Conservation (phyloP, 2,329 filamentous ascomycete genomes). For the Beauveria bassiana region DNA sequence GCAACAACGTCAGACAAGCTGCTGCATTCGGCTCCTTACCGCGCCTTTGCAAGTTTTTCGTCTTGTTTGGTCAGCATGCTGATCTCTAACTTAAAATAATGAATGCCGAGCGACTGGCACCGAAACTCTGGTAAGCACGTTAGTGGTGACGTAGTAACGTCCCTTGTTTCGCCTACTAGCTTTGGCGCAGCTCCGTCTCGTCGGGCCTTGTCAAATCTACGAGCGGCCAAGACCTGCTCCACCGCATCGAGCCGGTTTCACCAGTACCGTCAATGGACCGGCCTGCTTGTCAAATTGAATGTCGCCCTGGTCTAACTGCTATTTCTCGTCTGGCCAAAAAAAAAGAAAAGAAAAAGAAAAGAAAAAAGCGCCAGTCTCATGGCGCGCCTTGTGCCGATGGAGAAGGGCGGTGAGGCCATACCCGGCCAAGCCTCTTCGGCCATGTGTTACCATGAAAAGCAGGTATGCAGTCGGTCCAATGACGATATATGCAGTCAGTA, state of each 20-base stretch:
- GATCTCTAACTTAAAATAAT: too few relatives aligned
- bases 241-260: neutral
- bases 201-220: constrained; percentile 8
- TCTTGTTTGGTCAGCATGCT: too few relatives aligned
- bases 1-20: neutral
- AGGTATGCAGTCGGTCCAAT: neutral
- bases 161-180: neutral
- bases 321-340: neutral
- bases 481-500: neutral
- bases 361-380: neutral
- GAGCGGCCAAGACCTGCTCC: neutral
- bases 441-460: neutral
- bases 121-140: neutral
- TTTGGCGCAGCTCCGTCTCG: neutral
- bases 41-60: too few relatives aligned
- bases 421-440: neutral
- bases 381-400: neutral
- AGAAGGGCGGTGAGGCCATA: constrained; percentile 6
- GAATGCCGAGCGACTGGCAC: neutral
- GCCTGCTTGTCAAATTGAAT: neutral
- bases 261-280: too few relatives aligned
- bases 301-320: neutral
- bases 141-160: neutral
- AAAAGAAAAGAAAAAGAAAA: neutral
- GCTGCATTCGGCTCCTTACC: neutral